Evolutionary conservation across 1,284 basidiomycete species (phyloP).

Genomic region (Ceratobasidium sp.): DNA sequence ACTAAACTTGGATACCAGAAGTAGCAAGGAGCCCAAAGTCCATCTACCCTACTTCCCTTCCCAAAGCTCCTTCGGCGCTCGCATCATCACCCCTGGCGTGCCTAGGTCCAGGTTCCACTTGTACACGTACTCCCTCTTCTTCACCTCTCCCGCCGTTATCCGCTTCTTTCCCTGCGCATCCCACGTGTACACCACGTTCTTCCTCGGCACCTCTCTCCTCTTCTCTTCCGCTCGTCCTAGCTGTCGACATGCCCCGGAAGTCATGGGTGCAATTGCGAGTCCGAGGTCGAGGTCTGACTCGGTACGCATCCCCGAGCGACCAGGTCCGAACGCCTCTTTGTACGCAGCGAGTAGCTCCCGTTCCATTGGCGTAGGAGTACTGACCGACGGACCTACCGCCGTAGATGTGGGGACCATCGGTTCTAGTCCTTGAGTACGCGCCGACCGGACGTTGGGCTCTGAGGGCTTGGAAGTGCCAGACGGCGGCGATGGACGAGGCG

Average conservation of each 20-base stretch:
- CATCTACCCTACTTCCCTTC: background rate
- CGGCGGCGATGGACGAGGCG: background rate
- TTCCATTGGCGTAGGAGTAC: background rate
- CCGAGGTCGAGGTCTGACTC: background rate
- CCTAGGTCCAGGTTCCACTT: slow-evolving; percentile 6
- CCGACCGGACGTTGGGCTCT: background rate
- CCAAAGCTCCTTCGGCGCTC: background rate
- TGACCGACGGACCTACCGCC: background rate
- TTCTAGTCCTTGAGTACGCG: background rate
- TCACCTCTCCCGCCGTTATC: background rate
- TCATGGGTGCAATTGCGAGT: background rate
- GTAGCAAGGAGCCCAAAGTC: background rate
- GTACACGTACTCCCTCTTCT: background rate
- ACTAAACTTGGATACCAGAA: too few species aligned
- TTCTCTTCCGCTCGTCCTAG: background rate
- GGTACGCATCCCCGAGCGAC: background rate
- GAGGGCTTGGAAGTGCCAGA: background rate
- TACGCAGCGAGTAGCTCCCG: background rate
- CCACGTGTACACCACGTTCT: background rate
- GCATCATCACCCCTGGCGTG: background rate
- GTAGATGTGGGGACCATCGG: background rate
- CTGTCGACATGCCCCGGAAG: slow-evolving; percentile 5
- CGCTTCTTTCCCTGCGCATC: slow-evolving; percentile 5
- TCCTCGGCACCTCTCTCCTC: background rate
- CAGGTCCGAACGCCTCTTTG: background rate